phyloP scores from a whole-genome alignment of 106 monocot genomes.

The Acanthochlamys bracteata region DNA sequence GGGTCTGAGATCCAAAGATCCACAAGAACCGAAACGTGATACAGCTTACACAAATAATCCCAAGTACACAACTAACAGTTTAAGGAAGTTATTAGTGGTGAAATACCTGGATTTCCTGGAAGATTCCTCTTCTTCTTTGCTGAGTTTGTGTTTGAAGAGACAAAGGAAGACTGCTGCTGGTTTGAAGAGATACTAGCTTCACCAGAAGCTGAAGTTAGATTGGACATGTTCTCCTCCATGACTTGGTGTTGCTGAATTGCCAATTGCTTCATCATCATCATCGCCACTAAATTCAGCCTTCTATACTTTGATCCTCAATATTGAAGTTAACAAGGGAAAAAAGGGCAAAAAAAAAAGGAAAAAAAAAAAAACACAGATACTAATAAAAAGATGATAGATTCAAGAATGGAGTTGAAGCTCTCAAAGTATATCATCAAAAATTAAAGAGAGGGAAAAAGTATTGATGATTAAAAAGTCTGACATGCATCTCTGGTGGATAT shows the following conservation, averaged over 20 bases:
- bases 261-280: slow-evolving; percentile 11
- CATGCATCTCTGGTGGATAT: slow-evolving; percentile 4
- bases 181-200: slow-evolving; percentile 15
- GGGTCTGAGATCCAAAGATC: slow-evolving; percentile 22
- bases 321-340: too few relatives aligned
- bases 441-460: not conserved
- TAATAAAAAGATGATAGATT: too few relatives aligned
- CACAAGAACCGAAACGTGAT: not conserved
- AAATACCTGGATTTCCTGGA: slow-evolving; percentile 60
- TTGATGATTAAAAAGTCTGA: not conserved
- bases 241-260: slow-evolving; percentile 5
- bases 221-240: slow-evolving; percentile 21
- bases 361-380: not conserved
- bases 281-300: not conserved
- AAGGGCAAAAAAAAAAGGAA: not conserved
- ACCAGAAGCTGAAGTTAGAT: slow-evolving; percentile 17
- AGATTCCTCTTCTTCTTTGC: slow-evolving; percentile 44
- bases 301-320: too few relatives aligned
- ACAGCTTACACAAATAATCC: not conserved
- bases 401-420: not conserved
- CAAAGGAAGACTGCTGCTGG: slow-evolving; percentile 13
- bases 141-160: slow-evolving; percentile 13
- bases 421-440: not conserved
- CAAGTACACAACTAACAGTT: not conserved
- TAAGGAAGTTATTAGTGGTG: not conserved